phyloP scores from a whole-genome alignment of 108 stramenopile genomes.

The Cyclostephanos tholiformis region DNA sequence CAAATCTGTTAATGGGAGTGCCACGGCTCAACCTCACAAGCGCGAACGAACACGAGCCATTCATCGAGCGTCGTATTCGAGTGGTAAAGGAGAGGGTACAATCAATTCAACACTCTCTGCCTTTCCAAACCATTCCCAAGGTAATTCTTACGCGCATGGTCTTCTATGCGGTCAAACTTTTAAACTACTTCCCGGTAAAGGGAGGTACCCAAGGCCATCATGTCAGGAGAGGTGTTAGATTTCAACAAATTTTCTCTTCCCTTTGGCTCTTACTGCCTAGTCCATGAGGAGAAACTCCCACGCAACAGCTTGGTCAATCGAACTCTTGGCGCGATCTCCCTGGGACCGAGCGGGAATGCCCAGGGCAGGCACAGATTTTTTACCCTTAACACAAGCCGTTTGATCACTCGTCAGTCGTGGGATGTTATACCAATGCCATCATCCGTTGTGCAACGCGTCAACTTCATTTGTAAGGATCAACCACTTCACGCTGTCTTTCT shows the following conservation, averaged over 20 bases:
- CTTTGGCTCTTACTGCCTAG: slow-evolving; percentile 7
- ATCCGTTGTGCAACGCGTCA: too few relatives aligned
- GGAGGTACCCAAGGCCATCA: slow-evolving; percentile 35
- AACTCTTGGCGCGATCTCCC: too few relatives aligned
- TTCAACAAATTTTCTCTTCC: background rate
- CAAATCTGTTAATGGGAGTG: background rate
- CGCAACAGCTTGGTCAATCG: too few relatives aligned
- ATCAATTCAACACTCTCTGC: slow-evolving; percentile 27
- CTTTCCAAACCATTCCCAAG: slow-evolving; percentile 26
- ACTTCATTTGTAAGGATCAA: too few relatives aligned
- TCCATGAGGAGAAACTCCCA: slow-evolving; percentile 14
- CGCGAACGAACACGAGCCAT: background rate
- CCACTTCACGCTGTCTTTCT: too few relatives aligned
- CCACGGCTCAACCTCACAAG: background rate
- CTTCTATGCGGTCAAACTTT: slow-evolving; percentile 7
- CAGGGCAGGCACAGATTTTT: too few relatives aligned
- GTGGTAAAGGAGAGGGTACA: slow-evolving; percentile 50
- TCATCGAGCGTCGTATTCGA: too few relatives aligned
- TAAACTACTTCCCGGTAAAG: slow-evolving; percentile 47
- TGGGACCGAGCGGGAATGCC: too few relatives aligned
- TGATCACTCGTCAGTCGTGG: too few relatives aligned
- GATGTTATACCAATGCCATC: too few relatives aligned
- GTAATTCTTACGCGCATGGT: slow-evolving; percentile 27
- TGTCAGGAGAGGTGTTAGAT: background rate
- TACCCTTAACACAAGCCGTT: too few relatives aligned